A percentile compares a stretch with the other conserved stretches of the same genome.
phyloP scores from a whole-genome alignment of 257 asterid genomes.

The Ballota nigra region DNA sequence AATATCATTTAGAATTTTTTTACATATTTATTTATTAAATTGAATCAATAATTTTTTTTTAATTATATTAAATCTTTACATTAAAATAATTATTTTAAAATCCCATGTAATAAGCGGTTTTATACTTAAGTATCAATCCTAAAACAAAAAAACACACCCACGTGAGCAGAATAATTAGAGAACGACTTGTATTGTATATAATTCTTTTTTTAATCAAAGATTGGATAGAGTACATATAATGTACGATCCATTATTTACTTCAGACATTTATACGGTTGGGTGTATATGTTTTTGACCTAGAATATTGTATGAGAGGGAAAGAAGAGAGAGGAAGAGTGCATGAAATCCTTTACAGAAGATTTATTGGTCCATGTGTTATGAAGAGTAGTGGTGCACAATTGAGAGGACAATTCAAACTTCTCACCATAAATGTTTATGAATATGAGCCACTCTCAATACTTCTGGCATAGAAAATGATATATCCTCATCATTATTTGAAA shows the following conservation, averaged over 20 bases:
- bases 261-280: neutral
- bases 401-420: neutral
- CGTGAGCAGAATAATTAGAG: neutral
- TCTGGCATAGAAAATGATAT: conserved; percentile 14
- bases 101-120: no score
- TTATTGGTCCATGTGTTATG: conserved; percentile 26
- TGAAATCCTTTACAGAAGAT: conserved; percentile 22
- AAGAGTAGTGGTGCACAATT: conserved; percentile 16
- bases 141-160: neutral
- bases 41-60: no score
- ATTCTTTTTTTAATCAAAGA: neutral
- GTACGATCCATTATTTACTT: neutral
- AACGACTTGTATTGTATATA: neutral
- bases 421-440: neutral
- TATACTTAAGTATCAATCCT: neutral
- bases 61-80: no score
- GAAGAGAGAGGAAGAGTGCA: neutral
- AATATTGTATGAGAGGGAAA: neutral
- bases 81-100: no score
- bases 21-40: no score
- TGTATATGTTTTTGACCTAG: neutral
- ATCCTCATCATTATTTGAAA: neutral
- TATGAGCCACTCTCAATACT: neutral
- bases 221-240: neutral
- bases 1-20: no score